phyloP scores from a whole-genome alignment of 2,329 filamentous ascomycete genomes.

The Trichoderma afroharzianum region DNA sequence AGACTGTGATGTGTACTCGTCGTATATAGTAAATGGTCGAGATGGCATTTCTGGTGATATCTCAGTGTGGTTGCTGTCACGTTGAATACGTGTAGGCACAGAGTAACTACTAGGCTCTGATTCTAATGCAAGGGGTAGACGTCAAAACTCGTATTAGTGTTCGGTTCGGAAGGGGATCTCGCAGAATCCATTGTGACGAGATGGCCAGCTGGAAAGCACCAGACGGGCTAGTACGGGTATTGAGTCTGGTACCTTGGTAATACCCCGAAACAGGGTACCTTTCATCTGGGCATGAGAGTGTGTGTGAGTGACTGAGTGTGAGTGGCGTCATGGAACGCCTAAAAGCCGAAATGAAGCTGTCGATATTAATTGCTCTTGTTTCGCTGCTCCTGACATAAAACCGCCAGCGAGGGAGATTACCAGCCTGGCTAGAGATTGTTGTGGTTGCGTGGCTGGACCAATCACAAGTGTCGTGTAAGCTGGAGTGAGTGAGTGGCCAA shows the following conservation, averaged over 20 bases:
- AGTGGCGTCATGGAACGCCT: neutral
- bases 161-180: neutral
- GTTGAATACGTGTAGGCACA: neutral
- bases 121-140: neutral
- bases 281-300: neutral
- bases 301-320: neutral
- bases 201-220: neutral
- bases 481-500: neutral
- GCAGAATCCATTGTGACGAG: neutral
- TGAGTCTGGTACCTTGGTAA: neutral
- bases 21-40: neutral
- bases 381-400: slow-evolving; percentile 4
- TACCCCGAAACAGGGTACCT: neutral
- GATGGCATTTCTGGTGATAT: neutral
- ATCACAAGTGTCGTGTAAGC: neutral
- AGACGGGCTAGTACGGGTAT: neutral
- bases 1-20: neutral
- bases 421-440: neutral
- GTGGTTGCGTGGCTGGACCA: neutral
- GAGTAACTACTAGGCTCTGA: neutral
- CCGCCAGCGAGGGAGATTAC: neutral
- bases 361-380: slow-evolving; percentile 3
- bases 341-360: slow-evolving; percentile 2
- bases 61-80: neutral
- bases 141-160: slow-evolving; percentile 13